Evolutionary conservation across 495 filamentous ascomycete genomes (phyloP), one percentile per base, ranked within the genome.

Genomic region (Halenospora varia): DNA sequence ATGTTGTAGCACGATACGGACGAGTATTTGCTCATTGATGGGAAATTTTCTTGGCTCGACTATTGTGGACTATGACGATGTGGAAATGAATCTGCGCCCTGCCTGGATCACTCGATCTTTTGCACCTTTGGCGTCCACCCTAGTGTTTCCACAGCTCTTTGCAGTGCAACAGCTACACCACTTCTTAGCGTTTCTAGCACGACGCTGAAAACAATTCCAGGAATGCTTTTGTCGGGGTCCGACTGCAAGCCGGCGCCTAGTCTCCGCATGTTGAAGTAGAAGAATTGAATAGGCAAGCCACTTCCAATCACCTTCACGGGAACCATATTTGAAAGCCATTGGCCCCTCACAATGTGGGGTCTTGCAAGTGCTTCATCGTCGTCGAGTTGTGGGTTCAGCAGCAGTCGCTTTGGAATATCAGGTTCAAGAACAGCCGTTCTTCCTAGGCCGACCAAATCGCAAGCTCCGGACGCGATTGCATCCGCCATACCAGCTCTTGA

Each of bases 361-460:
- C n/a, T 47, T 15, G 64, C 64, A 8, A 67, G 49, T 3, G 59
- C 62, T 13, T 56, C 59, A 6, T 63, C 62, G 17, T 67, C 64
- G 18, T 42, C 40, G 35, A 53, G 29, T 3, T 40, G 51, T 22
- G 62, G 52, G 40, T 67, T 65, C 10, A 69, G 60, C 23, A 67
- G 40, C 22, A 35, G 29, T 4, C 49, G 35, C 19, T 53, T 47
- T 2, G 59, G 64, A 3, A 67, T 53, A 45, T 65, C 56, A 47
- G 66, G 64, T 48, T 69, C 62, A 2, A 56, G 25, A 11, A 48
- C 24, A 48, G 42, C 53, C 8, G 44, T 39, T 10, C 83, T 66
- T 0, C 68, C 81, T 41, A 86, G 66, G 3, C 83, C 83, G 26
- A 85, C 68, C 25, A 85, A 55, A 58, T 85, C 81, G 66, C 82